Evolutionary conservation across 192 early-diverging fungal species (phyloP).

Genomic region (Coemansia sp.): DNA sequence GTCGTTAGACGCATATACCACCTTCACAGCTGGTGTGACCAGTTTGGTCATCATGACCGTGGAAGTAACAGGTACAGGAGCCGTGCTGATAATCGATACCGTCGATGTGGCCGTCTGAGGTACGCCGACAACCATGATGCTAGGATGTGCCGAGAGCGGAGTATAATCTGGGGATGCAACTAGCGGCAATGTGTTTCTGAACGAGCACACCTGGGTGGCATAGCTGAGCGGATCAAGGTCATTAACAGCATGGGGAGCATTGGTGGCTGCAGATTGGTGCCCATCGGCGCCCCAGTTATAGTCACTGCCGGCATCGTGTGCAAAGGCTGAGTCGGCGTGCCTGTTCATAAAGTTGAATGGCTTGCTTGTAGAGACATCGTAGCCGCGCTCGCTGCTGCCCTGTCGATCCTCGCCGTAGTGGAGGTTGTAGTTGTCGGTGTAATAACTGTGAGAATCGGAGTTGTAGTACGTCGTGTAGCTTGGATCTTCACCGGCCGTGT

Average conservation of each 20-base stretch:
- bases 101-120: conserved; percentile 25
- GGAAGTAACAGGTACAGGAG: conserved; percentile 22
- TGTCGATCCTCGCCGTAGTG: conserved; percentile 12
- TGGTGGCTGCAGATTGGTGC: neutral
- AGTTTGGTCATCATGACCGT: conserved; percentile 51
- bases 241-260: conserved; percentile 37
- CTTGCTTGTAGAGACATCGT: conserved; percentile 22
- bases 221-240: conserved; percentile 57
- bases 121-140: conserved; percentile 42
- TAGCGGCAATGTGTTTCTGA: conserved; percentile 34
- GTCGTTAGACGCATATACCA: conserved; percentile 27
- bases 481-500: conserved; percentile 23
- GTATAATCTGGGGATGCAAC: conserved; percentile 7
- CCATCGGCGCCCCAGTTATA: neutral
- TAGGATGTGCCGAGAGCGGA: conserved; percentile 25
- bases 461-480: conserved; percentile 16
- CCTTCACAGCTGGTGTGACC: conserved; percentile 46
- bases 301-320: conserved; percentile 37
- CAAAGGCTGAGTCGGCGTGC: conserved; percentile 37
- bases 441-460: conserved; percentile 11
- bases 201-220: conserved; percentile 34
- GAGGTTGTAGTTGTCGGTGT: conserved; percentile 11
- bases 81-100: conserved; percentile 15
- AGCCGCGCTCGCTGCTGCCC: conserved; percentile 5
- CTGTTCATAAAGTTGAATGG: conserved; percentile 49